Evolutionary conservation across 345 rosid genomes (phyloP), one percentile per base, ranked within the genome.

Genomic region (Cardamine chenopodiifolia): DNA sequence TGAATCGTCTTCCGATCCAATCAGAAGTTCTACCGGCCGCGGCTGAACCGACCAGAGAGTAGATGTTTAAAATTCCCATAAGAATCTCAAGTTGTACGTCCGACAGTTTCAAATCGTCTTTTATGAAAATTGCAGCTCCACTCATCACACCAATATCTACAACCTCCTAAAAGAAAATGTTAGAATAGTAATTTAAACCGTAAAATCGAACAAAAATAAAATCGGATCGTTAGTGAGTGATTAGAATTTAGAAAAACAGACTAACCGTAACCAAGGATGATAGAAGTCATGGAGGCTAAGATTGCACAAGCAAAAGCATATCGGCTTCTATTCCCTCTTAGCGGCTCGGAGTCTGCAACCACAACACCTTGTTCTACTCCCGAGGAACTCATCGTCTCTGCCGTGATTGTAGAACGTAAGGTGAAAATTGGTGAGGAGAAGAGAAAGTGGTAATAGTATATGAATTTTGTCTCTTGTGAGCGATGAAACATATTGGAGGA

Each of bases 191-290:
- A 40, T 17, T 13, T n/a, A 54, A 70, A 19, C 15, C 15, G 0
- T 19, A 42, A 18, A 19, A 20, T 11, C 1, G 1, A 22, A 19
- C 45, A 6, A 20, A 42, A 42, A 53, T 3, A 0, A 4, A 50
- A 28, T 62, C 32, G 47, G 18, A 59, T 22, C 14, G 6, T n/a
- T 47, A 56, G 1, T 11, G 4, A 65, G 17, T 52, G 13, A 39
- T 35, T 23, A 69, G 45, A 37, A 18, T 23, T n/a, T 2, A 29
- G 28, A 68, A 32, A 14, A 4, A 28, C 4, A 44, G 47, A 85
- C 84, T 67, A 52, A 88, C 96, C 96, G 32, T 88, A 88, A 60
- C 96, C 96, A 74, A 90, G 80, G 4, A 90, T 81, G 78, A 85
- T 65, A 40, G 93, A 88, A 52, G 83, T 88, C 58, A 85, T 84